phyloP scores from a whole-genome alignment of 2,329 filamentous ascomycete genomes.

The Sporothrix globosa region DNA sequence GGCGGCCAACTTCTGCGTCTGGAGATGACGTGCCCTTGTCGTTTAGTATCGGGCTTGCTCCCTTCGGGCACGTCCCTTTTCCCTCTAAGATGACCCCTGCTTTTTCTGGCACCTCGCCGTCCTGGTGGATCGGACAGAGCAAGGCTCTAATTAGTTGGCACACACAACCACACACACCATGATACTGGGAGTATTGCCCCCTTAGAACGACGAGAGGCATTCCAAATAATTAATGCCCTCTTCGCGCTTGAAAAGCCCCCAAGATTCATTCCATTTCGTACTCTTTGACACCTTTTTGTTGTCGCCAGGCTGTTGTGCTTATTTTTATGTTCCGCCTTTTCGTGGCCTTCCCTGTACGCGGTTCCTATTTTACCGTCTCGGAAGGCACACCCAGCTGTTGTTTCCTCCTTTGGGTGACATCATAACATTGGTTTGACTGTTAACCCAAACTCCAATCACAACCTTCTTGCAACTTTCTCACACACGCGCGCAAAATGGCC shows the following conservation, averaged over 20 bases:
- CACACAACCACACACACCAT: neutral
- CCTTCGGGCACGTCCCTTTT: neutral
- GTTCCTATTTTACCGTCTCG: neutral
- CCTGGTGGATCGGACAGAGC: slow-evolving; percentile 25
- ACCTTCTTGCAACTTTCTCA: neutral
- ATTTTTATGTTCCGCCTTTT: slow-evolving; percentile 1
- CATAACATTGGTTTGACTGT: too few relatives aligned
- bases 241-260: neutral
- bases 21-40: slow-evolving; percentile 14
- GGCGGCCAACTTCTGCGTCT: neutral
- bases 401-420: neutral
- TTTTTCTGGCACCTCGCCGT: slow-evolving; percentile 30
- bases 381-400: neutral
- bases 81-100: neutral
- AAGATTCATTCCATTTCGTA: neutral
- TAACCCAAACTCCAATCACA: neutral
- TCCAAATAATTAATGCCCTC: slow-evolving; percentile 21
- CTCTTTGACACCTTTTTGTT: neutral
- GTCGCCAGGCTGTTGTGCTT: slow-evolving; percentile 1
- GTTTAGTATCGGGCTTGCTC: neutral
- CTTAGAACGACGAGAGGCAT: neutral
- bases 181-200: neutral
- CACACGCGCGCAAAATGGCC: slow-evolving; percentile 28
- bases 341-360: neutral
- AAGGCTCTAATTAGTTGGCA: neutral